These are phyloP conservation scores for Hypoxylon sp. DNA, from an alignment of 2,329 filamentous ascomycete species.

Conservation along the genomic window DNA sequence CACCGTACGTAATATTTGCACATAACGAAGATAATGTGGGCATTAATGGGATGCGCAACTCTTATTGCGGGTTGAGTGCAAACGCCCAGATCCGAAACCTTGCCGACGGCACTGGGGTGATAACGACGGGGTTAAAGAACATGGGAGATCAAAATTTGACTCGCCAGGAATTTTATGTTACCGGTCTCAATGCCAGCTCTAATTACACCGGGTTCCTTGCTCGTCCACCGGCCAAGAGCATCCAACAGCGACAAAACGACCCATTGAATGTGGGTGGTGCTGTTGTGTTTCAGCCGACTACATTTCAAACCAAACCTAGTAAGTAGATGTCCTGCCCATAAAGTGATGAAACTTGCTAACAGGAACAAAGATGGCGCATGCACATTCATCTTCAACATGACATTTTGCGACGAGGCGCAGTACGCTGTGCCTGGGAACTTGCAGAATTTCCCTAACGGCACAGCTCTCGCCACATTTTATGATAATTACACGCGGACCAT, in stretches of 20 bases:
- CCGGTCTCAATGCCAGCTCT: conserved; percentile 78
- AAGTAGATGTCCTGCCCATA: conserved; percentile 48
- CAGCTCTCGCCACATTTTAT: conserved; percentile 78
- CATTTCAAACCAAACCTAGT: conserved; percentile 86
- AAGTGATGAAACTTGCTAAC: conserved; percentile 19
- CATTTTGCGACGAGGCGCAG: conserved; percentile 88
- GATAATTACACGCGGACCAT: conserved; percentile 79
- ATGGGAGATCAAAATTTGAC: conserved; percentile 76
- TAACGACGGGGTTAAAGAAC: conserved; percentile 76
- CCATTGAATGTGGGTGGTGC: conserved; percentile 77
- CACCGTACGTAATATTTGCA: conserved; percentile 84
- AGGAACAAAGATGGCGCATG: conserved; percentile 64
- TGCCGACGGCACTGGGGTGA: conserved; percentile 62
- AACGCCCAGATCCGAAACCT: conserved; percentile 74
- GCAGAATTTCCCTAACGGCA: conserved; percentile 70
- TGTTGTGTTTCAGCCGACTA: conserved; percentile 77
- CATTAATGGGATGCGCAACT: conserved; percentile 80
- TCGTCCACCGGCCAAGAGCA: conserved; percentile 59
- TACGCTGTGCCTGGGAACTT: conserved; percentile 92
- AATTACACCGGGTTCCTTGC: conserved; percentile 82
- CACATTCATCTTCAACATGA: conserved; percentile 86
- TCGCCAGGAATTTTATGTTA: conserved; percentile 90
- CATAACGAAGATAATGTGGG: conserved; percentile 71
- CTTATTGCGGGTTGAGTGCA: conserved; percentile 83
- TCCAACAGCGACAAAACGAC: conserved; percentile 66